Conservation (phyloP, 352 stramenopile genomes). For the Globisporangium lucens region DNA sequence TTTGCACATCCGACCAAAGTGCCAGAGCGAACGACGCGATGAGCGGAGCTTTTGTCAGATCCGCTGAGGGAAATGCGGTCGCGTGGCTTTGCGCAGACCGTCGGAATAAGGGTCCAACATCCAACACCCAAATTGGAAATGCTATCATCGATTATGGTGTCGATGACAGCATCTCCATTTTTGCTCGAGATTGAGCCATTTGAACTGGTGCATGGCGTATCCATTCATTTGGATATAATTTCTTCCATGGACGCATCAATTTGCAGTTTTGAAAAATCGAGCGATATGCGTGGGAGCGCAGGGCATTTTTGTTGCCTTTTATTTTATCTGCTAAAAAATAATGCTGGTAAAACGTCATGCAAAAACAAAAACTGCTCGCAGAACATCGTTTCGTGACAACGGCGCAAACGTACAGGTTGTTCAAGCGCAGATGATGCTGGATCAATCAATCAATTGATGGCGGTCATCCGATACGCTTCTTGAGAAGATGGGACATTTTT, state of each 20-base stretch:
- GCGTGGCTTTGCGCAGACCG: conserved; percentile 12
- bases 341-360: background rate
- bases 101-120: background rate
- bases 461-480: too few species aligned
- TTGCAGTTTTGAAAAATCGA: background rate
- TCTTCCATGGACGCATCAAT: background rate
- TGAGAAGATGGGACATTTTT: background rate
- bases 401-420: too few species aligned
- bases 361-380: background rate
- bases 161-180: background rate
- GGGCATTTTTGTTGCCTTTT: background rate
- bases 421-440: too few species aligned
- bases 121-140: too few species aligned
- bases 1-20: background rate
- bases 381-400: background rate
- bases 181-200: background rate
- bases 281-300: too few species aligned
- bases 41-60: background rate
- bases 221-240: too few species aligned
- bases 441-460: too few species aligned
- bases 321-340: background rate
- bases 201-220: too few species aligned
- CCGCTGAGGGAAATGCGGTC: background rate
- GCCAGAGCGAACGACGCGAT: background rate
- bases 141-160: too few species aligned